A percentile compares a stretch with the other conserved stretches of the same genome.
These are phyloP conservation scores for Dothiorella sarmentorum DNA, from an alignment of 2,329 filamentous ascomycete genomes.

Conservation along the genomic window DNA sequence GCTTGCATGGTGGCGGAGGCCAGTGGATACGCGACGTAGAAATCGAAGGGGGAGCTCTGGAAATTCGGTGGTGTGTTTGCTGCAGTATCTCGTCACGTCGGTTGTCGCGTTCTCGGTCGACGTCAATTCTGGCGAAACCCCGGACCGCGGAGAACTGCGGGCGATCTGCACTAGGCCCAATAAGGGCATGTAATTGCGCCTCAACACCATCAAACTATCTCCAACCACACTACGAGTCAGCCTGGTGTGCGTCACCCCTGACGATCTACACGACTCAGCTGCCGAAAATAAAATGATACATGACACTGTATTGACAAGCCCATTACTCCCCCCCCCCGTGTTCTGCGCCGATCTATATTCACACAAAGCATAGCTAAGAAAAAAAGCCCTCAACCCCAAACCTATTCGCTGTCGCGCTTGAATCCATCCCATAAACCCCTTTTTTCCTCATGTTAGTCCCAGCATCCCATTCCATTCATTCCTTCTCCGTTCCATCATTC, in stretches of 20 bases:
- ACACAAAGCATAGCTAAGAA: background rate
- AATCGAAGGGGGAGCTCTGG: background rate
- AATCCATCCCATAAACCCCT: background rate
- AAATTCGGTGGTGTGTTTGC: background rate
- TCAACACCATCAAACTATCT: background rate
- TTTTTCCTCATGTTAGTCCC: background rate
- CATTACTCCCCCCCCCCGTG: background rate
- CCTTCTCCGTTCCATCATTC: background rate
- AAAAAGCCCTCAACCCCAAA: background rate
- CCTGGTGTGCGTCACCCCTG: background rate
- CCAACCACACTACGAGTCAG: background rate
- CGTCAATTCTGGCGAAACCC: constrained; percentile 2
- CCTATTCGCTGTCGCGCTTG: background rate
- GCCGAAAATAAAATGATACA: background rate
- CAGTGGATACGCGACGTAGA: background rate
- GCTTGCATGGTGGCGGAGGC: constrained; percentile 6
- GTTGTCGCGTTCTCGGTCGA: background rate
- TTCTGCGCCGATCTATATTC: constrained; percentile 8
- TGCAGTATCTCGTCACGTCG: background rate
- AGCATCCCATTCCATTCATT: background rate
- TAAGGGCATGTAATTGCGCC: background rate
- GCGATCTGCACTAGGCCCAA: background rate
- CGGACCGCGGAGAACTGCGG: background rate
- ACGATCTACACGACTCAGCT: background rate
- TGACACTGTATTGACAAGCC: constrained; percentile 8